These are phyloP conservation scores for Diaporthe sp. DNA, from an alignment of 2,329 filamentous ascomycete species.

Conservation along the genomic window DNA sequence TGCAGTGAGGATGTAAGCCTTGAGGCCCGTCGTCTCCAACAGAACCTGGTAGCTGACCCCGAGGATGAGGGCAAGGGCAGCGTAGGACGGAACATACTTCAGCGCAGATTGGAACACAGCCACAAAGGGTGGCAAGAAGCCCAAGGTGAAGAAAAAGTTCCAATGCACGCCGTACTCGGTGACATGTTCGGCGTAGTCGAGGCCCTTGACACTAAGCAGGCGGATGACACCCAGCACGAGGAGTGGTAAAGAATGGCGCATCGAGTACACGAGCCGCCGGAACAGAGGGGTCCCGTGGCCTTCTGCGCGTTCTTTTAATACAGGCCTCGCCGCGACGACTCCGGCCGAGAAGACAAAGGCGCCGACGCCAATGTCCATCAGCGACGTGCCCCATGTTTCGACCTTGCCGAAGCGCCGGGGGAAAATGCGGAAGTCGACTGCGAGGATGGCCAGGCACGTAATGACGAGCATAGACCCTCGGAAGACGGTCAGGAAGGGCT, in stretches of 20 bases:
- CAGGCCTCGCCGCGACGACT: conserved; percentile 86
- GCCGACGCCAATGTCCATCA: conserved; percentile 98
- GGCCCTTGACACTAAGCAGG: conserved; percentile 88
- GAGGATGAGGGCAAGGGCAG: conserved; percentile 78
- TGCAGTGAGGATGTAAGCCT: conserved; percentile 85
- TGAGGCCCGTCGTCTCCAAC: conserved; percentile 82
- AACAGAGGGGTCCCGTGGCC: conserved; percentile 62
- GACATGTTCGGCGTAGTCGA: conserved; percentile 97
- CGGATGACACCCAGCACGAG: conserved; percentile 84
- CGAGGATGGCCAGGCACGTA: conserved; percentile 93
- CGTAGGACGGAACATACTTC: conserved; percentile 79
- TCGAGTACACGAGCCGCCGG: conserved; percentile 72
- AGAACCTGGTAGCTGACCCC: conserved; percentile 78
- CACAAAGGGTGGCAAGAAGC: conserved; percentile 88
- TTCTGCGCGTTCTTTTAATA: conserved; percentile 76
- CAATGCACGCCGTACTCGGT: conserved; percentile 98
- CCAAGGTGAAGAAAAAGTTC: conserved; percentile 99
- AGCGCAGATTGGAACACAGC: conserved; percentile 83
- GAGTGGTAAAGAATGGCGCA: conserved; percentile 86
- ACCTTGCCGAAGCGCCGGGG: conserved; percentile 96
- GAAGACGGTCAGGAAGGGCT: conserved; percentile 94
- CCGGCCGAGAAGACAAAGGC: conserved; percentile 97
- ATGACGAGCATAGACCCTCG: conserved; percentile 91
- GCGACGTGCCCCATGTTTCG: conserved; percentile 98
- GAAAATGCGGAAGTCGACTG: conserved; percentile 94